Evolutionary conservation across 1,284 basidiomycete genomes (phyloP), one percentile per base, ranked within the genome.

Genomic region (Mrakiaceae sp.): DNA sequence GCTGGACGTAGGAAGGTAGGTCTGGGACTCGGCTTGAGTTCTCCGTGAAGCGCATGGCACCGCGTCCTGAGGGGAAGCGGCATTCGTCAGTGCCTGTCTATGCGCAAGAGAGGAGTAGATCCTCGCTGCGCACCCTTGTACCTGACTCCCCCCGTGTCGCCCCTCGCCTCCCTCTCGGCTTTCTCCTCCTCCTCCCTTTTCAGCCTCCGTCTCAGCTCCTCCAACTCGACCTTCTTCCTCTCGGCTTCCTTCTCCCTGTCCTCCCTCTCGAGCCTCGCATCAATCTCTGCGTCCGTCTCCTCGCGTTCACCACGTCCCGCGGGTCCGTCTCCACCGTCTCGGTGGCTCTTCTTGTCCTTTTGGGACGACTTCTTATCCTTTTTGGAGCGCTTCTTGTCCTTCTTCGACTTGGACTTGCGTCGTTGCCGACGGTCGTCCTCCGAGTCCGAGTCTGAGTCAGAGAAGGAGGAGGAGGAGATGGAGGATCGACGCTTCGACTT

Each of bases 201-300:
- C 64, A 68, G 62, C 7, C 67, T 51, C 48, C 51, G 67, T 51
- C 71, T 67, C 58, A 74, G 71, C 16, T 64, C 68, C 60, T 73
- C 74, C 39, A 74, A 47, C 65, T 72, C 60, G 16, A 62, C 66
- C 68, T 72, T 72, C 69, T 72, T 70, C 64, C 70, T 70, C 40
- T 64, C 70, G 39, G 71, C 70, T 47, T 60, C 67, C 7, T 71
- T 68, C 64, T 75, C 75, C 48, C 73, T 74, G 67, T 78, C 77
- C 63, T 78, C 77, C 48, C 74, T 66, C 69, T 77, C 76, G 27
- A 78, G 67, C 66, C 75, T 70, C 39, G 73, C 75, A 68, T 78
- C 77, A 49, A 78, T 70, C 67, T 78, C 62, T 2, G 58, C 59
- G 40, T 66, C 58, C 27, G 67, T 68, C 60, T 68, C 67, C 47